These are phyloP conservation scores for Colletotrichum tanaceti DNA, from an alignment of 2,329 filamentous ascomycete species.

Conservation along the genomic window DNA sequence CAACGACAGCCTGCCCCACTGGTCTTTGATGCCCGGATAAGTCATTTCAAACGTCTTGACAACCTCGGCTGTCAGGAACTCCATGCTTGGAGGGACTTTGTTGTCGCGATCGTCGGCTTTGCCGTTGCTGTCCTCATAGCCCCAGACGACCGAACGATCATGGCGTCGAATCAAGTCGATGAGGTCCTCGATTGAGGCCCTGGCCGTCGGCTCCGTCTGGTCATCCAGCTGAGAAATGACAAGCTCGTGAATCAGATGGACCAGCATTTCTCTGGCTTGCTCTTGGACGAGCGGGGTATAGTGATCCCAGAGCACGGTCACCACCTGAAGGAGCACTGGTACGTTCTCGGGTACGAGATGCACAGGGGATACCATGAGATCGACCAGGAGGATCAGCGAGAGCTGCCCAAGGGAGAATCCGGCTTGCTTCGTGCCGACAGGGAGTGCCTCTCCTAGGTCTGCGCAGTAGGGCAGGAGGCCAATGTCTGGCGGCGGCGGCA, in stretches of 20 bases:
- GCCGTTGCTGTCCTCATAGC: conserved; percentile 91
- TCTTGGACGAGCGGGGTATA: conserved; percentile 96
- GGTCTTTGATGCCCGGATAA: conserved; percentile 87
- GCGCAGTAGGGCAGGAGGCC: conserved; percentile 87
- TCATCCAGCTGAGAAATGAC: conserved; percentile 85
- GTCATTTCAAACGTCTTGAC: conserved; percentile 86
- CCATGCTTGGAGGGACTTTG: conserved; percentile 90
- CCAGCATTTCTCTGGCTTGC: conserved; percentile 96
- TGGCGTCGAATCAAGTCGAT: conserved; percentile 89
- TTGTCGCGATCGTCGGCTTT: conserved; percentile 78
- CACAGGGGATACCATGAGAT: conserved; percentile 93
- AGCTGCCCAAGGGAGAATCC: conserved; percentile 94
- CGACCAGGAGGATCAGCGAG: conserved; percentile 91
- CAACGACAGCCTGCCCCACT: conserved; percentile 90
- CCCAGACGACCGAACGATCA: conserved; percentile 88
- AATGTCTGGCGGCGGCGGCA: conserved; percentile 78
- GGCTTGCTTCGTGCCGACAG: conserved; percentile 89
- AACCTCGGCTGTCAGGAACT: conserved; percentile 82
- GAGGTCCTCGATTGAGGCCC: conserved; percentile 84
- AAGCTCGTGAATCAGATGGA: conserved; percentile 95
- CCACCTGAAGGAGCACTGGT: conserved; percentile 87
- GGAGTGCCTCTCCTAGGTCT: conserved; percentile 81
- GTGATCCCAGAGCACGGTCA: conserved; percentile 96
- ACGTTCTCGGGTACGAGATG: conserved; percentile 83
- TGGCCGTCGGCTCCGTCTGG: conserved; percentile 69